Evolutionary conservation across 192 early-diverging fungal species (phyloP).

Genomic region (Funneliformis geosporum): DNA sequence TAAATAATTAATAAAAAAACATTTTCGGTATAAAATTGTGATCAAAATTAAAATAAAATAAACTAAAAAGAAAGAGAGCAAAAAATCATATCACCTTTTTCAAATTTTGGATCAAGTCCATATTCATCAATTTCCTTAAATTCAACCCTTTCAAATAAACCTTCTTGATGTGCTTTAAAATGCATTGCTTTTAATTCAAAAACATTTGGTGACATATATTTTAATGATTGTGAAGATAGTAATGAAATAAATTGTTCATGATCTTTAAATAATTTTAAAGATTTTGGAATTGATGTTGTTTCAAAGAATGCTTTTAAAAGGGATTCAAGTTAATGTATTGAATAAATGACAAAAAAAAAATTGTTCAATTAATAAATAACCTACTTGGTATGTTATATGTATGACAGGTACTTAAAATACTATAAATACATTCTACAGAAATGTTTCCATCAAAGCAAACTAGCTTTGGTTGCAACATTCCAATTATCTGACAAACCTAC

Average conservation of each 20-base stretch:
- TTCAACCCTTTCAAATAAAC: constrained; percentile 31
- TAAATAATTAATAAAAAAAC: background rate
- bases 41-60: background rate
- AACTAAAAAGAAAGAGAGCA: background rate
- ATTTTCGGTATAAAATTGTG: background rate
- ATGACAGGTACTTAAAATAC: constrained; percentile 46
- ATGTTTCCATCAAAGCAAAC: constrained; percentile 82
- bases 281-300: constrained; percentile 89
- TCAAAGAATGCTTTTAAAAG: constrained; percentile 70
- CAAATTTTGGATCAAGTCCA: constrained; percentile 14
- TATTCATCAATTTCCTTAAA: constrained; percentile 26
- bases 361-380: constrained; percentile 25
- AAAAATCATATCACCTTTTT: background rate
- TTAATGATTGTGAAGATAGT: constrained; percentile 34
- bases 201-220: constrained; percentile 72
- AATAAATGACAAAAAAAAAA: background rate
- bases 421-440: constrained; percentile 43
- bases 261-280: constrained; percentile 51
- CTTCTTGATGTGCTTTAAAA: constrained; percentile 34
- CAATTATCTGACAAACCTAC: constrained; percentile 41
- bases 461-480: constrained; percentile 45
- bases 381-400: constrained; percentile 48
- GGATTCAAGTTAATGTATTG: background rate
- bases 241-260: constrained; percentile 47
- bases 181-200: constrained; percentile 70